Conservation (phyloP, 116 monocot species). For the Papilionanthe hybrid region DNA sequence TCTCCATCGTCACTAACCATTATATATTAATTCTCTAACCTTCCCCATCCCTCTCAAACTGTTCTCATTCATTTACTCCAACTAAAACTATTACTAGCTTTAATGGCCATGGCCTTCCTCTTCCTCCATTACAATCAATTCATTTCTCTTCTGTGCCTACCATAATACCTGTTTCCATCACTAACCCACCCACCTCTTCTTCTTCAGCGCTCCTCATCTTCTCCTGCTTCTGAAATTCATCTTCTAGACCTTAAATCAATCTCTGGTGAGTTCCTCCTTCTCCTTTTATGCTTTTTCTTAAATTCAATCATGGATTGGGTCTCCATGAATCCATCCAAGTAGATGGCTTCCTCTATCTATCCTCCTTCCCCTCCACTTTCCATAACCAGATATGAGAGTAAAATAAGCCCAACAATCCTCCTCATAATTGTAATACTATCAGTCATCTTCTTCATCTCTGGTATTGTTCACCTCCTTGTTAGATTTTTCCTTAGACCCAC, state of each 20-base stretch:
- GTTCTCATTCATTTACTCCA: neutral
- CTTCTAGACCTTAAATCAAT: neutral
- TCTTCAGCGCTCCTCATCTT: neutral
- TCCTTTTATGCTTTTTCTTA: constrained; percentile 11
- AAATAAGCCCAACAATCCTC: constrained; percentile 61
- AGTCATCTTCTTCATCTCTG: constrained; percentile 69
- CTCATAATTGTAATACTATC: constrained; percentile 67
- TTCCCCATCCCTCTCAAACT: neutral
- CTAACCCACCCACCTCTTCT: constrained; percentile 11
- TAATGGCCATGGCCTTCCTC: constrained; percentile 6
- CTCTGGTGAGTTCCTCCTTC: neutral
- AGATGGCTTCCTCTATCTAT: constrained; percentile 3
- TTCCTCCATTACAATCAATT: constrained; percentile 15
- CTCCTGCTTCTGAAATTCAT: neutral
- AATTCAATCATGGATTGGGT: constrained; percentile 11
- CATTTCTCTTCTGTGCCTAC: neutral
- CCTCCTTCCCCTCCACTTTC: neutral
- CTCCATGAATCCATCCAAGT: constrained; percentile 9
- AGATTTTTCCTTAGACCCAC: constrained; percentile 42
- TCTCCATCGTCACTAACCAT: neutral
- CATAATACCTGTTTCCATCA: constrained; percentile 6
- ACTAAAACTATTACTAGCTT: neutral
- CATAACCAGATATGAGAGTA: constrained; percentile 24
- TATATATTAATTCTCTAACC: neutral
- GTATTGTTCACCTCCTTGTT: constrained; percentile 67